These are phyloP conservation scores for Rhodotorula toruloides DNA, from an alignment of 768 basidiomycete genomes.

Conservation along the genomic window DNA sequence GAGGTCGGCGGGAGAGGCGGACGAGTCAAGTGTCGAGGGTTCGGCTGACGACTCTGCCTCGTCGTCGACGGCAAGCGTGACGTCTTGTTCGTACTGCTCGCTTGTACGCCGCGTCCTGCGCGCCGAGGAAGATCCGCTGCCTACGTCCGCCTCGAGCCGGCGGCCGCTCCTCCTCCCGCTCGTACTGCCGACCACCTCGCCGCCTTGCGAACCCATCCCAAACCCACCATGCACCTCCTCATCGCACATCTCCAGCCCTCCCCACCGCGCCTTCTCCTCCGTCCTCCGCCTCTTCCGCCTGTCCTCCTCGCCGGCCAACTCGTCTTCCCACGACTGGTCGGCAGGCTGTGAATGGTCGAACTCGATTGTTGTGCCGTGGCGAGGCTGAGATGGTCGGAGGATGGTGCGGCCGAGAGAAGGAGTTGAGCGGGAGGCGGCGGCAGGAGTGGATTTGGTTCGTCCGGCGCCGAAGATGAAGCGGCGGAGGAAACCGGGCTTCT, in stretches of 20 bases:
- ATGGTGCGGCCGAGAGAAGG: background rate
- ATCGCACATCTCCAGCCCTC: constrained; percentile 14
- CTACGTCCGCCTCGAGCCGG: background rate
- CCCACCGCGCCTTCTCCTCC: background rate
- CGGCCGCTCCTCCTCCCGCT: background rate
- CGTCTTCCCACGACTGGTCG: background rate
- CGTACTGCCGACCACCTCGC: background rate
- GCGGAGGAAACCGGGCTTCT: background rate
- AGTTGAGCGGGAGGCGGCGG: background rate
- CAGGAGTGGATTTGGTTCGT: background rate
- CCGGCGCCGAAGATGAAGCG: background rate
- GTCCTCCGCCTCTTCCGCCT: constrained; percentile 7
- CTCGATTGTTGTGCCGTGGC: background rate
- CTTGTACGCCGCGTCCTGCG: background rate
- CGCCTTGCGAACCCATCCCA: background rate
- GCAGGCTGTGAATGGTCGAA: background rate
- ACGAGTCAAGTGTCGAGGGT: no score
- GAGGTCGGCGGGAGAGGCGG: no score
- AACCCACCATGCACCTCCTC: background rate
- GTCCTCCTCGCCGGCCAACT: background rate
- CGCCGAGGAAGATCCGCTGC: no score
- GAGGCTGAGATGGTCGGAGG: background rate
- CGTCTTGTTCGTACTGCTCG: no score
- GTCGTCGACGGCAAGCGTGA: no score
- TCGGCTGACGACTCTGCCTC: no score